Percentiles rank a stretch among this genome's conserved stretches.
Evolutionary conservation across 2,329 filamentous ascomycete species (phyloP).

Genomic region (Colletotrichum sp.): DNA sequence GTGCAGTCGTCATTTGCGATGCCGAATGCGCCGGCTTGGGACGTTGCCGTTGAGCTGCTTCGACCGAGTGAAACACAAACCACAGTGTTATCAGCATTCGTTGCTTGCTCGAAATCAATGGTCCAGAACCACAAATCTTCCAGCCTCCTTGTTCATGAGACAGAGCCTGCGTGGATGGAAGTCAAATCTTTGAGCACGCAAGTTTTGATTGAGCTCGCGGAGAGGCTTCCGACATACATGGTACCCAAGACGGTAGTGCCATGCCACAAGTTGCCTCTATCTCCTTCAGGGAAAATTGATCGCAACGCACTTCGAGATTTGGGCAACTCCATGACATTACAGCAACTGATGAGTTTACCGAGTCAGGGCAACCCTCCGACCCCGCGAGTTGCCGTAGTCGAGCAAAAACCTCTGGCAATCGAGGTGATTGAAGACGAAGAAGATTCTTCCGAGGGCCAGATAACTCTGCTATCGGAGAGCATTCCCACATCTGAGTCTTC

Average conservation of each 20-base stretch:
- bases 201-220: neutral
- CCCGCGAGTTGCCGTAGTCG: neutral
- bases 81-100: neutral
- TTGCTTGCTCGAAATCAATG: neutral
- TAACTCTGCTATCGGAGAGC: neutral
- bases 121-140: rapidly evolving
- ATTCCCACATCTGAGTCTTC: neutral
- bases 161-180: neutral
- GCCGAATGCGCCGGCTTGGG: neutral
- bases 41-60: constrained; percentile 5
- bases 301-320: neutral
- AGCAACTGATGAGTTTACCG: neutral
- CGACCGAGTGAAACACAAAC: neutral
- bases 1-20: neutral
- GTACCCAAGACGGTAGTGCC: neutral
- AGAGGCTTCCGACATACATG: constrained; percentile 14
- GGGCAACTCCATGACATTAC: neutral
- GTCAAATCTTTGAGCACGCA: neutral
- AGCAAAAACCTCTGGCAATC: rapidly evolving
- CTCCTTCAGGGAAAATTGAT: constrained; percentile 10
- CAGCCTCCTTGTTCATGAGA: neutral
- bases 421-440: neutral
- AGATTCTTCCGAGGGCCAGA: neutral
- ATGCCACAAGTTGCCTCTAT: neutral
- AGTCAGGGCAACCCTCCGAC: neutral